These are phyloP conservation scores for Erysimum cheiranthoides DNA, from an alignment of 345 rosid species.

Conservation along the genomic window DNA sequence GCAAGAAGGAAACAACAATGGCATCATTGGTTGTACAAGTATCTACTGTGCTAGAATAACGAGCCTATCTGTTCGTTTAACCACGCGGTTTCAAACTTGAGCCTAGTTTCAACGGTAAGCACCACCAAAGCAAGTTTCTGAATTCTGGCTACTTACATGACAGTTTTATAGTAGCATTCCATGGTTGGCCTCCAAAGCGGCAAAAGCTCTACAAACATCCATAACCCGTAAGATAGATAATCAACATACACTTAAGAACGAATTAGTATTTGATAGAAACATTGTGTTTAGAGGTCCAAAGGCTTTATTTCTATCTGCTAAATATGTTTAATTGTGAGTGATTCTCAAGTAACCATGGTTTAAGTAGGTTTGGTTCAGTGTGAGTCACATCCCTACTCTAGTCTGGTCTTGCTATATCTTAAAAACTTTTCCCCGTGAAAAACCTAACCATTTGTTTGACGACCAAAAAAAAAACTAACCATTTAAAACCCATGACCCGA, in stretches of 20 bases:
- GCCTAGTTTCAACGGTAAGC: not conserved
- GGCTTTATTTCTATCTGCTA: not conserved
- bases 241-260: not conserved
- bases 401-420: too few species aligned
- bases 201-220: slow-evolving; percentile 57
- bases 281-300: not conserved
- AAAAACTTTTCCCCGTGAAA: too few species aligned
- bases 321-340: not conserved
- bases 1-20: slow-evolving; percentile 8
- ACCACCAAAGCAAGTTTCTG: not conserved
- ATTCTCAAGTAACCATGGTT: too few species aligned
- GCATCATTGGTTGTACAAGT: not conserved
- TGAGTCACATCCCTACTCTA: too few species aligned
- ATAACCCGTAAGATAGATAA: slow-evolving; percentile 32
- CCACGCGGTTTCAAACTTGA: not conserved
- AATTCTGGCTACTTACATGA: slow-evolving; percentile 56
- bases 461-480: too few species aligned
- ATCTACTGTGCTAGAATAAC: not conserved
- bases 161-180: slow-evolving; percentile 58
- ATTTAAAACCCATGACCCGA: too few species aligned
- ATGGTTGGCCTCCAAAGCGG: slow-evolving; percentile 71
- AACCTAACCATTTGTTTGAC: too few species aligned
- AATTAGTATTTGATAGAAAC: not conserved
- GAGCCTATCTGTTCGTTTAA: too few species aligned
- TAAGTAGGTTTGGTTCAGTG: too few species aligned